Conservation (phyloP, 306 rosid genomes). For the Acacia confusa region DNA sequence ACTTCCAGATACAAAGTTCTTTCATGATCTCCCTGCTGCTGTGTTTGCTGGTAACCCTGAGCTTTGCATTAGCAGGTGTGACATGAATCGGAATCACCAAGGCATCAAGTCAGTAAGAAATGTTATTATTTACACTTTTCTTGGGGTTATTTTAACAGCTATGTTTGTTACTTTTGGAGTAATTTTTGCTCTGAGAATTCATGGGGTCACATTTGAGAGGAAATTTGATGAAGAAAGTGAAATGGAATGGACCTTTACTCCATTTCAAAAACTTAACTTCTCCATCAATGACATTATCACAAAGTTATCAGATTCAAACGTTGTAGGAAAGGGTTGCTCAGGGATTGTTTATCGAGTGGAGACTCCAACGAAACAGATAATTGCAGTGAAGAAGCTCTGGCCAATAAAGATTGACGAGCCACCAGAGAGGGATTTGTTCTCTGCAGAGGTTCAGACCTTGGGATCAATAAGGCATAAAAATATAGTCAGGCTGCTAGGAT, state of each 20-base stretch:
- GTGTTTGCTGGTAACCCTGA: constrained; percentile 69
- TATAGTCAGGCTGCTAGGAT: constrained; percentile 87
- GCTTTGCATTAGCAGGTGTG: constrained; percentile 68
- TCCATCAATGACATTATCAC: constrained; percentile 66
- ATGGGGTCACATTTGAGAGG: constrained; percentile 42
- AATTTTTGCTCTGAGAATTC: constrained; percentile 54
- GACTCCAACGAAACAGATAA: constrained; percentile 73
- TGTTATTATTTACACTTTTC: constrained; percentile 54
- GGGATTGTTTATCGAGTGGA: constrained; percentile 91
- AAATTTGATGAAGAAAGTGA: constrained; percentile 48
- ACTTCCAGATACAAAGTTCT: constrained; percentile 80
- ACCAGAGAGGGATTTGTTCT: constrained; percentile 68
- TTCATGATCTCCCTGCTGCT: constrained; percentile 63
- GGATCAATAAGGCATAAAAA: constrained; percentile 93
- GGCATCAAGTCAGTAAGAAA: constrained; percentile 52
- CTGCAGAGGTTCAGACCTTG: constrained; percentile 82
- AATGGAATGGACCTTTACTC: constrained; percentile 83
- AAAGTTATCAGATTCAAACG: constrained; percentile 69
- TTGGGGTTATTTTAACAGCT: constrained; percentile 60
- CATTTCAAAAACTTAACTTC: constrained; percentile 86
- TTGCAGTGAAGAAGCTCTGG: constrained; percentile 98
- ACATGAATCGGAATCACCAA: constrained; percentile 29
- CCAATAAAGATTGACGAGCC: constrained; percentile 57
- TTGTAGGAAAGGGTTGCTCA: constrained; percentile 86
- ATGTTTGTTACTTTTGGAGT: constrained; percentile 54